Base-by-base conservation (phyloP, 768 basidiomycete genomes). In the Lentinula sp. region DNA sequence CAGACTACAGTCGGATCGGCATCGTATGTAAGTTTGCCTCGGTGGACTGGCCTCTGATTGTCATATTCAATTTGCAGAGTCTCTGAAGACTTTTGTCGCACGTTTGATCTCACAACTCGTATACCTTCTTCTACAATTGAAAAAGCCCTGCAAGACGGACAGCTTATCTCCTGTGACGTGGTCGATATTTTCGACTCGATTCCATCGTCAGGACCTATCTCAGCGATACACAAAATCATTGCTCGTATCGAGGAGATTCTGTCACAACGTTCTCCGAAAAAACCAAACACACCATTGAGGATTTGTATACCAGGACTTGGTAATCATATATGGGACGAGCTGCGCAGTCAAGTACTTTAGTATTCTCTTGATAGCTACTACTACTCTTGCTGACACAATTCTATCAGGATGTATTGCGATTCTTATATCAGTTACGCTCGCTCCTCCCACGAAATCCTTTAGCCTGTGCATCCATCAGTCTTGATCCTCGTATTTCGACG, bases 61-160 rank as follows among this genome's bases (percentile, higher is more conserved):
- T 20, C 41, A 28, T 56, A 56, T 43, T 23, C 13, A 28, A 39
- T 57, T 13, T 57, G 41, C 64, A 86, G 84, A 70, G 76, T 80
- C 20, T 66, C 74, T 55, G 86, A 86, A 59, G 79, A 85, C 42
- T 90, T 83, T 69, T 92, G 88, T 70, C 77, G 76, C 46, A 74
- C 81, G 6, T 90, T 95, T 67, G 93, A 95, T 70, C 74, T 96
- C 61, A 86, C 87, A 1, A 77, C 74, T 64, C 81, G 79, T 35
- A 78, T 93, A 59, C 85, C 90, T 13, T 64, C 73, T 20, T 68
- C 78, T 6, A 71, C 82, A 32, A 69, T 88, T 23, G 75, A 84
- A 35, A 71, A 73, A 23, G 81, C 82, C 2, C 53, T 75, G 28
- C 54, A 69, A 37, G 71, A 74, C n/a, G 71, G 71, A 43, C 76